Conservation (phyloP, 2,329 filamentous ascomycete genomes). For the Diaporthe caulivora region DNA sequence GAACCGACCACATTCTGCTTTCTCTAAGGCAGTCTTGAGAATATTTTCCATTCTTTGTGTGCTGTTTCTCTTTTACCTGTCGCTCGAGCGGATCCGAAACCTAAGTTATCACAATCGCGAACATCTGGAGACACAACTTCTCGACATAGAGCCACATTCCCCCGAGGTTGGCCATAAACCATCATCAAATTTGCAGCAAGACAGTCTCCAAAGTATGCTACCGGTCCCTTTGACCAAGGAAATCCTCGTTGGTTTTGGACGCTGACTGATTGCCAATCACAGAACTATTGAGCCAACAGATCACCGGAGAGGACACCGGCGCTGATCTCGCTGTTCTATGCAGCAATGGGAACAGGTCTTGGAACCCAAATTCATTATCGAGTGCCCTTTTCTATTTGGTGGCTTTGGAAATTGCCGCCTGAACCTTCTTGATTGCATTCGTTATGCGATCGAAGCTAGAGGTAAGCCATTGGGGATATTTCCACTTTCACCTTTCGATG, state of each 20-base stretch:
- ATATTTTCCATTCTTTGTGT: neutral
- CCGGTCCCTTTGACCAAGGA: neutral
- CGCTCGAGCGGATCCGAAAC: neutral
- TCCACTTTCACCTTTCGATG: neutral
- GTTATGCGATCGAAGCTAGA: neutral
- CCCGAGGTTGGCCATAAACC: neutral
- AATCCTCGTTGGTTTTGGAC: neutral
- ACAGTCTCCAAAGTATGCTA: neutral
- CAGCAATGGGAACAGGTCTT: neutral
- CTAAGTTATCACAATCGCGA: neutral
- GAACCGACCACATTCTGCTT: neutral
- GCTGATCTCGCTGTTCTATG: neutral
- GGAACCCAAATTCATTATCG: neutral
- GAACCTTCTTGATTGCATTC: neutral
- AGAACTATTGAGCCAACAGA: neutral
- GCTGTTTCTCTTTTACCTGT: neutral
- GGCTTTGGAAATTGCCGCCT: neutral
- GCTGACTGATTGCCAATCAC: neutral
- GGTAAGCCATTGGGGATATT: neutral
- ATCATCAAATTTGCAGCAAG: neutral
- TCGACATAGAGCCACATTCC: neutral
- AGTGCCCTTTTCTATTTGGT: neutral
- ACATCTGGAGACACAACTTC: neutral
- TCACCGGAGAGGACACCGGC: neutral
- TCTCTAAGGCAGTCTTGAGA: neutral